A percentile compares a stretch with the other conserved stretches of the same genome.
Evolutionary conservation across 148 eudicot species (phyloP).

Genomic region (Cornus florida): DNA sequence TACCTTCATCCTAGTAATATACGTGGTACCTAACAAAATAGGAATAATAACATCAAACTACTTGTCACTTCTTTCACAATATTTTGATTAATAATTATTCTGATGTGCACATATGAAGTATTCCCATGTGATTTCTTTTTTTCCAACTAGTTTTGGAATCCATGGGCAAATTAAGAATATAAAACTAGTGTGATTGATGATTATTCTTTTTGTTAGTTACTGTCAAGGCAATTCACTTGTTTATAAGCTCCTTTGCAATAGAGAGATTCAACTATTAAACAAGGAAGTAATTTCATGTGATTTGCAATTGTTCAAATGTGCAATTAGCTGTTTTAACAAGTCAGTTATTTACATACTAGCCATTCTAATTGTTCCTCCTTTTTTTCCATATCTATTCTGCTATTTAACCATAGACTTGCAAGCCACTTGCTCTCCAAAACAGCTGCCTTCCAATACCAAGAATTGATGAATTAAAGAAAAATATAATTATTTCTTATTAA

Average conservation of each 20-base stretch:
- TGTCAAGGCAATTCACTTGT: background rate
- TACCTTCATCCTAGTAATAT: no score
- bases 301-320: background rate
- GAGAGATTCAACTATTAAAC: background rate
- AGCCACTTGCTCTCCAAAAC: background rate
- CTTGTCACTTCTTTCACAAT: background rate
- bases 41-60: background rate
- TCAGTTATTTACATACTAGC: background rate
- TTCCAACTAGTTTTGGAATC: background rate
- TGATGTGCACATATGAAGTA: background rate
- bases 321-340: no score
- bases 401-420: background rate
- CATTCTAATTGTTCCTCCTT: background rate
- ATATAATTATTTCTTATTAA: background rate
- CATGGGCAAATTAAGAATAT: background rate
- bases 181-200: background rate
- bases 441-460: slow-evolving; percentile 11
- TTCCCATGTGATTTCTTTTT: background rate
- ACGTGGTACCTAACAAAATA: background rate
- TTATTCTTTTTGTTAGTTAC: background rate
- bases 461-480: background rate
- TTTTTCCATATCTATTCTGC: background rate
- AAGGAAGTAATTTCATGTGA: background rate
- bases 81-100: background rate
- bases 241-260: background rate